Percentiles rank a stretch among this genome's conserved stretches.
phyloP scores from a whole-genome alignment of 441 rosid species.

The Codiaeum variegatum region DNA sequence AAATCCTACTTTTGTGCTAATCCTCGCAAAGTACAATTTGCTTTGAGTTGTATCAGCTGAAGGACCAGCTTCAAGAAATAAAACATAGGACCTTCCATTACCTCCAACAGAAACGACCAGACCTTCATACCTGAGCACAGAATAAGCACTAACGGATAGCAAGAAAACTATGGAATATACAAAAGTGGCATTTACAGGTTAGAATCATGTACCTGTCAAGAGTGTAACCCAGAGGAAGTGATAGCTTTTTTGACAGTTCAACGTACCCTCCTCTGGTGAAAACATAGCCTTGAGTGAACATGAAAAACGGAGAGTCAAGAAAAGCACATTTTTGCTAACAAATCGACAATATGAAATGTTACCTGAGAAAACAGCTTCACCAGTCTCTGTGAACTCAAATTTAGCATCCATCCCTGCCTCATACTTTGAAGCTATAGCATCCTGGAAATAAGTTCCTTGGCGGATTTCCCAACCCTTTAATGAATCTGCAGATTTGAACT shows the following conservation, averaged over 20 bases:
- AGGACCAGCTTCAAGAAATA: constrained; percentile 96
- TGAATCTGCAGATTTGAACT: constrained; percentile 66
- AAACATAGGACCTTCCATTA: constrained; percentile 86
- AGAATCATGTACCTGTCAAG: constrained; percentile 71
- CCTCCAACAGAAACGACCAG: constrained; percentile 91
- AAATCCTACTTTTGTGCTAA: constrained; percentile 85
- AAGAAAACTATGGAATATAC: background rate
- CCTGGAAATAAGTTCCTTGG: constrained; percentile 90
- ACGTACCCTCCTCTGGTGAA: constrained; percentile 91
- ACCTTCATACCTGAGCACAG: constrained; percentile 69
- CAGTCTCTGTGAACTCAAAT: constrained; percentile 77
- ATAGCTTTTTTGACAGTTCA: constrained; percentile 72
- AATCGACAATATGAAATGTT: background rate
- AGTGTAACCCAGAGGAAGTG: constrained; percentile 76
- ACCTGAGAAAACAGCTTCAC: constrained; percentile 89
- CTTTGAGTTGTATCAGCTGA: constrained; percentile 78
- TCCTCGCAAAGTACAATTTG: constrained; percentile 81
- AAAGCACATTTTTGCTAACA: background rate
- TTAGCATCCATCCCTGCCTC: constrained; percentile 96
- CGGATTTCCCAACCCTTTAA: constrained; percentile 83
- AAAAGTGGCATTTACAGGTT: background rate
- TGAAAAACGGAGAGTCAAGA: constrained; percentile 24
- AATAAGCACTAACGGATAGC: constrained; percentile 1
- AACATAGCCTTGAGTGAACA: constrained; percentile 62
- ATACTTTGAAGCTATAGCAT: constrained; percentile 65